Evolutionary conservation across 331 rosid species (phyloP).

Genomic region (Quercus phellos): DNA sequence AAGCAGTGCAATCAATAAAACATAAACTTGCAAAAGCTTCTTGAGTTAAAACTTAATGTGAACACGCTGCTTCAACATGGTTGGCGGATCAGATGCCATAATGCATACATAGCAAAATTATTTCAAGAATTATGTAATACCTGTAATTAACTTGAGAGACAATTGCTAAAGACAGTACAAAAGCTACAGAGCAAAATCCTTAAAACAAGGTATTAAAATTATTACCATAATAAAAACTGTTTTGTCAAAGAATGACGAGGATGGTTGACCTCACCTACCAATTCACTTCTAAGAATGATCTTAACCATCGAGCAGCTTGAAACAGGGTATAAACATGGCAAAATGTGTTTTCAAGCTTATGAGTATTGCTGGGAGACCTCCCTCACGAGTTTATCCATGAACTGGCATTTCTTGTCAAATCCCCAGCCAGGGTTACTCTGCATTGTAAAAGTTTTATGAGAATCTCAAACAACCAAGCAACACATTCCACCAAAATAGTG

Average conservation of each 20-base stretch:
- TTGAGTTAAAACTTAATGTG: too few species aligned
- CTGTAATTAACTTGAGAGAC: neutral
- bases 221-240: neutral
- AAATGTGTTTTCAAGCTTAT: constrained; percentile 27
- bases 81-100: neutral
- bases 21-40: too few species aligned
- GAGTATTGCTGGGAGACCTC: constrained; percentile 65
- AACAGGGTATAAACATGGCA: neutral
- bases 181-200: neutral
- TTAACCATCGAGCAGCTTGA: neutral
- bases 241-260: neutral
- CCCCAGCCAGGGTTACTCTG: constrained; percentile 99
- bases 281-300: neutral
- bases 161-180: neutral
- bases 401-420: constrained; percentile 79
- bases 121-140: neutral
- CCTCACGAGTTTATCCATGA: constrained; percentile 80
- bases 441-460: neutral
- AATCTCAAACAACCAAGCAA: neutral
- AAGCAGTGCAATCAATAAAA: too few species aligned
- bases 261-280: neutral
- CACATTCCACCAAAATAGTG: constrained; percentile 13
- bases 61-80: neutral
- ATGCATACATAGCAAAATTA: neutral
- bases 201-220: neutral